Percentiles rank a stretch among this genome's conserved stretches.
These are phyloP conservation scores for Thymus quinquecostatus DNA, from an alignment of 257 asterid species.

Conservation along the genomic window DNA sequence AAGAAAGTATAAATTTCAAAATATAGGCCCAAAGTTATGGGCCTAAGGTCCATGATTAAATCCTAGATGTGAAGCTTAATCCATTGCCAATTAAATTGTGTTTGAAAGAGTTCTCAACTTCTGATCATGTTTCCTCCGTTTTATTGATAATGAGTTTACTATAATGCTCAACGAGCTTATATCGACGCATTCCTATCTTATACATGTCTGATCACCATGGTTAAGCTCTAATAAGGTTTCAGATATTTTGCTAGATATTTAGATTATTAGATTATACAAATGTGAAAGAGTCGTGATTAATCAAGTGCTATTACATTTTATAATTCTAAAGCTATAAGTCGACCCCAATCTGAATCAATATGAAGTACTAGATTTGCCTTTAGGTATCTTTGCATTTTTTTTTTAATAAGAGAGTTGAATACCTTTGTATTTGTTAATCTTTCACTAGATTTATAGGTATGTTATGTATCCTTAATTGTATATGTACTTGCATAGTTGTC, in stretches of 20 bases:
- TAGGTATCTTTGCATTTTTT: conserved; percentile 23
- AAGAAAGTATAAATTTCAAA: too few species aligned
- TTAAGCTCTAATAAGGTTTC: neutral
- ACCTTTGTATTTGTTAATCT: neutral
- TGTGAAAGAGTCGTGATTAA: conserved; percentile 5
- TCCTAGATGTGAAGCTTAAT: too few species aligned
- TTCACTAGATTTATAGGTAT: neutral
- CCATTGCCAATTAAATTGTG: neutral
- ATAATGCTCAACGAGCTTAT: too few species aligned
- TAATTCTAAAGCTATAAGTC: conserved; percentile 2
- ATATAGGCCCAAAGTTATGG: neutral
- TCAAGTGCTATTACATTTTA: conserved; percentile 10
- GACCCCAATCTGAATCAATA: neutral
- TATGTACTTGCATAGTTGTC: neutral
- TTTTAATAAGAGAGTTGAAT: neutral
- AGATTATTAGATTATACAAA: conserved; percentile 10
- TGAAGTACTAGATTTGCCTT: conserved; percentile 12
- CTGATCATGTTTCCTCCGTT: too few species aligned
- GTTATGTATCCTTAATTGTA: neutral
- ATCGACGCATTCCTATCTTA: too few species aligned
- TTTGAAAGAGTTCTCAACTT: too few species aligned
- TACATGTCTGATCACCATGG: too few species aligned
- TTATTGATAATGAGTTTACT: too few species aligned
- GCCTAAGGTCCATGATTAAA: neutral
- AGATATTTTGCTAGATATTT: neutral